Evolutionary conservation across 2,329 filamentous ascomycete species (phyloP), one percentile per base, ranked within the genome.

Genomic region (Penicillium aurantiogriseum): DNA sequence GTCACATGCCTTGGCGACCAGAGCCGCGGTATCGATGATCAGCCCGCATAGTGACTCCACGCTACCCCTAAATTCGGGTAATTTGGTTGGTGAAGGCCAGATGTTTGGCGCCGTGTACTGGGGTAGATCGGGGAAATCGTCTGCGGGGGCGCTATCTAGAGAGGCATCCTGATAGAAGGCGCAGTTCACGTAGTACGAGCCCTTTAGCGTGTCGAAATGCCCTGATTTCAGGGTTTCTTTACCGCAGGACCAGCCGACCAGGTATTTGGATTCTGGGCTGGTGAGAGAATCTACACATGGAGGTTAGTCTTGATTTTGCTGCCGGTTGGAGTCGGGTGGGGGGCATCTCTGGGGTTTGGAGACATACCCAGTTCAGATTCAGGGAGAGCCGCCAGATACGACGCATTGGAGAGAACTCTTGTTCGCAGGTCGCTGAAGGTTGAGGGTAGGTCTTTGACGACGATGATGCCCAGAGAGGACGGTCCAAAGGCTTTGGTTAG

Each of bases 1-100:
- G 77, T 97, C 93, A 75, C 93, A 97, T 4, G 90, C 91, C n/a
- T 87, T 80, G 1, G 94, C 94, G 6, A 99, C 94, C 9, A 97
- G 81, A 4, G 89, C 89, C 1, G 91, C 94, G 0, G 88, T 89
- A 68, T 97, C 91, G 64, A 97, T 96, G 67, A 97, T 91, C 61
- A 97, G 77, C 0, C 79, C 80, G 73, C 92, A 97, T 31, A 97
- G 82, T 39, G 85, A 80, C 64, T 93, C 88, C 60, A 96, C 85
- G 0, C 86, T 85, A 38, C 79, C 75, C 58, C 85, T 84, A 77
- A 97, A 97, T 0, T 88, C 89, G 0, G 91, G 90, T 1, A 97
- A 80, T 1, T 85, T 79, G 4, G 79, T 74, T 48, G 87, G 81
- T 0, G 79, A 74, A 0, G 93, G 94, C 94, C 94, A 99, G 56